Percentiles rank a stretch among this genome's conserved stretches.
phyloP scores from a whole-genome alignment of 2,329 filamentous ascomycete species.

The Colletotrichum lupini region DNA sequence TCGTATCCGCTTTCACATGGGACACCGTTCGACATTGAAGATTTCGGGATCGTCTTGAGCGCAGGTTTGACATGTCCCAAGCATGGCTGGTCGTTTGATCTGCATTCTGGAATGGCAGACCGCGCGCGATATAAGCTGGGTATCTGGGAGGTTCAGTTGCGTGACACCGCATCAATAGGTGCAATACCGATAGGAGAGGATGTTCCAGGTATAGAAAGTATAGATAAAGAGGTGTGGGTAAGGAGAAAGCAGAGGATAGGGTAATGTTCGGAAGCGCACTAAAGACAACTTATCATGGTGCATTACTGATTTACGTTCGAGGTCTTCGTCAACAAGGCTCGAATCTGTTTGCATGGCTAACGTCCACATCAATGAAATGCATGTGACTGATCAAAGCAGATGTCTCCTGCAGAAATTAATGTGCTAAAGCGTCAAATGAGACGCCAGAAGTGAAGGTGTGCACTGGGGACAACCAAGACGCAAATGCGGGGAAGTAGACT shows the following conservation, averaged over 20 bases:
- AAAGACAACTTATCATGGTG: no score
- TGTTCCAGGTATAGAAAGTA: neutral
- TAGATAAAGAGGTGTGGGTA: conserved; percentile 55
- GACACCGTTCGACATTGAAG: conserved; percentile 76
- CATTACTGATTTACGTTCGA: neutral
- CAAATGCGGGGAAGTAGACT: neutral
- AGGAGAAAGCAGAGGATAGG: conserved; percentile 54
- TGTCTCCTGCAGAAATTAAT: neutral
- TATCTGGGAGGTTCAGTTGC: conserved; percentile 72
- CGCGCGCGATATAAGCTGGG: conserved; percentile 70
- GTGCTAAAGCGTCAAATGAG: neutral
- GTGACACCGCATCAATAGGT: conserved; percentile 39
- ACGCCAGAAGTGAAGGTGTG: neutral
- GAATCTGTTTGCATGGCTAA: no score
- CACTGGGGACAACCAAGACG: neutral
- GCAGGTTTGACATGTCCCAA: conserved; percentile 75
- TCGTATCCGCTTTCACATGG: conserved; percentile 74
- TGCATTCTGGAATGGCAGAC: conserved; percentile 71
- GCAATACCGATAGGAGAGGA: neutral
- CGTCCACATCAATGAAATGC: no score
- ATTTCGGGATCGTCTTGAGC: conserved; percentile 73
- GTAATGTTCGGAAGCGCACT: neutral
- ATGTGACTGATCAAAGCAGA: no score
- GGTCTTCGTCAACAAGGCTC: neutral
- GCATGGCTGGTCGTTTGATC: conserved; percentile 78